Conservation (phyloP, 2,329 filamentous ascomycete genomes). For the Colletotrichum lini region DNA sequence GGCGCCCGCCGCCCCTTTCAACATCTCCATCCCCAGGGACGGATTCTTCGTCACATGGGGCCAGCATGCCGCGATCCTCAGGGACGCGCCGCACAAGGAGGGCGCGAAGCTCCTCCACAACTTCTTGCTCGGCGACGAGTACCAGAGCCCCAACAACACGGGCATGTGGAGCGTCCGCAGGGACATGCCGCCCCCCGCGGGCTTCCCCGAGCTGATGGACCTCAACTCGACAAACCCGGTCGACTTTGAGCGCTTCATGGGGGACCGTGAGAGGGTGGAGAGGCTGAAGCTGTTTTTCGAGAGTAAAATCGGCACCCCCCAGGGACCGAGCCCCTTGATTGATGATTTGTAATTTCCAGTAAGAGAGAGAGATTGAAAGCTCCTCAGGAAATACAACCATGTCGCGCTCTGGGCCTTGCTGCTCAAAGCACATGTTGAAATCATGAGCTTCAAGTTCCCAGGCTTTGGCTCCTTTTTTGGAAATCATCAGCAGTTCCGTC, state of each 20-base stretch:
- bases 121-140: conserved; percentile 60
- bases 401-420: too few relatives aligned
- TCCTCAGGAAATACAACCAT: too few relatives aligned
- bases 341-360: conserved; percentile 10
- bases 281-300: conserved; percentile 59
- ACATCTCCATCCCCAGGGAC: conserved; percentile 50
- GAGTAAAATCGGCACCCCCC: conserved; percentile 56
- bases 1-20: conserved; percentile 42
- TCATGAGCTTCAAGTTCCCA: too few relatives aligned
- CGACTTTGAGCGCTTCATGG: conserved; percentile 58
- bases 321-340: conserved; percentile 57
- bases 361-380: too few relatives aligned
- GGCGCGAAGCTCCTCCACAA: conserved; percentile 65
- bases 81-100: conserved; percentile 63
- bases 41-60: conserved; percentile 63
- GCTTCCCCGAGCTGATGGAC: conserved; percentile 49
- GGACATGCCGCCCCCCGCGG: conserved; percentile 51
- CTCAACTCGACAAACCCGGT: conserved; percentile 53
- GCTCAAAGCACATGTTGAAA: too few relatives aligned
- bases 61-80: conserved; percentile 63
- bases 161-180: conserved; percentile 53
- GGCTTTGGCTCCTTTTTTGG: too few relatives aligned
- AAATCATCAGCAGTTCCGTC: too few relatives aligned
- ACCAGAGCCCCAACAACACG: conserved; percentile 47
- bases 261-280: conserved; percentile 57